phyloP scores from a whole-genome alignment of 352 stramenopile genomes.

The Hyaloperonospora arabidopsidis region DNA sequence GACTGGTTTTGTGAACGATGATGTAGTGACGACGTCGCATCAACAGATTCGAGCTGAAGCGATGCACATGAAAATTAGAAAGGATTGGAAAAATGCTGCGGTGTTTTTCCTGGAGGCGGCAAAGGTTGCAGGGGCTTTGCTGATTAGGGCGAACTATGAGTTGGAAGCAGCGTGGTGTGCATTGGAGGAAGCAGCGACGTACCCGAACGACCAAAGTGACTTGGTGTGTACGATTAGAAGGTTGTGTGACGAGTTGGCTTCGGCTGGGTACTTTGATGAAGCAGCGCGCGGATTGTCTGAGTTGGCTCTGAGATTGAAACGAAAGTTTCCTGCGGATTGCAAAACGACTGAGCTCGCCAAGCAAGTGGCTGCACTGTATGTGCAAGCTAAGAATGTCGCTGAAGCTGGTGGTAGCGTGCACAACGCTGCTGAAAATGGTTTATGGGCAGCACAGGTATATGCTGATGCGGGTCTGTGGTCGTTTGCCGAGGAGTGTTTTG shows the following conservation, averaged over 20 bases:
- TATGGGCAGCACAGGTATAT: slow-evolving; percentile 45
- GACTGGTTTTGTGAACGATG: slow-evolving; percentile 1
- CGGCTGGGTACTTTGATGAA: slow-evolving; percentile 60
- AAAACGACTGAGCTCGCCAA: slow-evolving; percentile 26
- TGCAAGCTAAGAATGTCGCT: slow-evolving; percentile 45
- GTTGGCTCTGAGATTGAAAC: slow-evolving; percentile 52
- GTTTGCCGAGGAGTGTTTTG: slow-evolving; percentile 47
- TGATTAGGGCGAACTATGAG: slow-evolving; percentile 45
- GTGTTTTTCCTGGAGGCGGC: slow-evolving; percentile 48
- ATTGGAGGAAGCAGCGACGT: slow-evolving; percentile 43
- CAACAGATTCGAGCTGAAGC: slow-evolving; percentile 48
- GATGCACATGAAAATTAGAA: slow-evolving; percentile 61
- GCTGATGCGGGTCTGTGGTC: slow-evolving; percentile 46
- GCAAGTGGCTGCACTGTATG: slow-evolving; percentile 42
- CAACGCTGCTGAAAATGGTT: slow-evolving; percentile 40
- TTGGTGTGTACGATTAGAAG: slow-evolving; percentile 36
- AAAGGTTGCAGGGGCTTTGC: slow-evolving; percentile 23
- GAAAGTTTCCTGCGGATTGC: slow-evolving; percentile 48
- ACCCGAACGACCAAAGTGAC: slow-evolving; percentile 31
- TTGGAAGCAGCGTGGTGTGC: slow-evolving; percentile 62
- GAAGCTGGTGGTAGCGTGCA: slow-evolving; percentile 46
- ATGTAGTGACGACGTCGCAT: slow-evolving; percentile 30
- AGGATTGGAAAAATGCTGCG: slow-evolving; percentile 57
- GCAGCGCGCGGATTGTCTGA: slow-evolving; percentile 49
- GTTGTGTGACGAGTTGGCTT: slow-evolving; percentile 50